These are phyloP conservation scores for Mycena belliarum DNA, from an alignment of 768 basidiomycete genomes.

Conservation along the genomic window DNA sequence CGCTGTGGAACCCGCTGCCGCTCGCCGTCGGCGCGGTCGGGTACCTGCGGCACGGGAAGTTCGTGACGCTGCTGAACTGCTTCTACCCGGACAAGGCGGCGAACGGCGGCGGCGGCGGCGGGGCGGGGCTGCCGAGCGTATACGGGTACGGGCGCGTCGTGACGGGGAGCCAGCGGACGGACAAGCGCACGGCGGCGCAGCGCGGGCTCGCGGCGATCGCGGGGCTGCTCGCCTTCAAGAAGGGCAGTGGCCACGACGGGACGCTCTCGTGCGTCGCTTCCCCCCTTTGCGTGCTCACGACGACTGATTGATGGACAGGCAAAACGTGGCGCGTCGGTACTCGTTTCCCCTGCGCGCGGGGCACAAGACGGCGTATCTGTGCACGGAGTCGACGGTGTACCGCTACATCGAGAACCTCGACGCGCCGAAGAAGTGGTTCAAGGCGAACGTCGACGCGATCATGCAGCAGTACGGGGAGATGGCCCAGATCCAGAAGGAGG, in stretches of 20 bases:
- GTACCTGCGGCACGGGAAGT: constrained; percentile 65
- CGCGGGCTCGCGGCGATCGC: constrained; percentile 57
- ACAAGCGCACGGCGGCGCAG: constrained; percentile 60
- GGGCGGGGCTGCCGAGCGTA: constrained; percentile 61
- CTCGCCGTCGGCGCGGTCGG: constrained; percentile 75
- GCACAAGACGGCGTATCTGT: constrained; percentile 66
- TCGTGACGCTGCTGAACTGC: constrained; percentile 73
- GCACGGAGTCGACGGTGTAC: constrained; percentile 70
- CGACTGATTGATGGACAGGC: constrained; percentile 29
- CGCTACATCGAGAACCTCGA: constrained; percentile 63
- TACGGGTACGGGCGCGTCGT: constrained; percentile 61
- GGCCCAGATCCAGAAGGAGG: constrained; percentile 57
- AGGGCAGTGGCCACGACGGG: constrained; percentile 27
- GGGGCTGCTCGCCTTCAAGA: constrained; percentile 48
- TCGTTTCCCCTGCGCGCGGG: constrained; percentile 62
- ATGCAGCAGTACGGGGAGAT: constrained; percentile 51
- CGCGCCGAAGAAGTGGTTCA: constrained; percentile 74
- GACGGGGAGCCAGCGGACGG: constrained; percentile 49
- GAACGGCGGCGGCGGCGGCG: constrained; percentile 42
- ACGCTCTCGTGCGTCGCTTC: constrained; percentile 39
- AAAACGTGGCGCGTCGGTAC: constrained; percentile 52
- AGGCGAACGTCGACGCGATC: constrained; percentile 64
- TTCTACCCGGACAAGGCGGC: constrained; percentile 51
- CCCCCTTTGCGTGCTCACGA: background rate
- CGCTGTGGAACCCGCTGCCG: constrained; percentile 68